Conservation (phyloP, 495 filamentous ascomycete genomes). For the Annulohypoxylon moriforme region DNA sequence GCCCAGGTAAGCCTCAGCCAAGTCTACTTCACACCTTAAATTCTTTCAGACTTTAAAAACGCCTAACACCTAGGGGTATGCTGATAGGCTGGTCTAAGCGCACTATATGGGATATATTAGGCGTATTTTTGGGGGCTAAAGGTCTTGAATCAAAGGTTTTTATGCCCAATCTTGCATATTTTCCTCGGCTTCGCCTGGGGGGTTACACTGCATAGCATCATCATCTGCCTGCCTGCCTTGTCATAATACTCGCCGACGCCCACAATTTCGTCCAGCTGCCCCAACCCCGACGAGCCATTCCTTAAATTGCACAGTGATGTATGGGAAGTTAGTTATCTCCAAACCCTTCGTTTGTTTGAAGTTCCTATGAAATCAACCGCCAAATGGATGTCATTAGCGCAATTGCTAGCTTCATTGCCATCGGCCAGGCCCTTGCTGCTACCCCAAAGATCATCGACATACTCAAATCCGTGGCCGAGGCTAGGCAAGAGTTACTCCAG, state of each 20-base stretch:
- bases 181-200: not conserved
- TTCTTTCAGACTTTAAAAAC: not conserved
- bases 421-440: conserved; percentile 36
- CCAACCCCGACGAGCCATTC: not conserved
- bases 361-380: not conserved
- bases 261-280: not conserved
- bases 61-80: not conserved
- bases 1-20: not conserved
- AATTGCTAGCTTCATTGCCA: conserved; percentile 40
- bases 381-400: conserved; percentile 35
- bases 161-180: conserved; percentile 16
- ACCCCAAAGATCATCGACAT: conserved; percentile 32
- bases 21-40: not conserved
- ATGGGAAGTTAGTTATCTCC: no score
- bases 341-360: not conserved
- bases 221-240: not conserved
- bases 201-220: not conserved
- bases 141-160: not conserved
- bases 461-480: conserved; percentile 12
- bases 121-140: not conserved
- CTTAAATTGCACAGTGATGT: no score
- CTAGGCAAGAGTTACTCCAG: conserved; percentile 26
- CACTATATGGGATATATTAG: not conserved
- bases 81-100: not conserved
- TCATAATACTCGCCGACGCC: not conserved